phyloP scores from a whole-genome alignment of 768 basidiomycete species.

The Lactifluus rugatus region DNA sequence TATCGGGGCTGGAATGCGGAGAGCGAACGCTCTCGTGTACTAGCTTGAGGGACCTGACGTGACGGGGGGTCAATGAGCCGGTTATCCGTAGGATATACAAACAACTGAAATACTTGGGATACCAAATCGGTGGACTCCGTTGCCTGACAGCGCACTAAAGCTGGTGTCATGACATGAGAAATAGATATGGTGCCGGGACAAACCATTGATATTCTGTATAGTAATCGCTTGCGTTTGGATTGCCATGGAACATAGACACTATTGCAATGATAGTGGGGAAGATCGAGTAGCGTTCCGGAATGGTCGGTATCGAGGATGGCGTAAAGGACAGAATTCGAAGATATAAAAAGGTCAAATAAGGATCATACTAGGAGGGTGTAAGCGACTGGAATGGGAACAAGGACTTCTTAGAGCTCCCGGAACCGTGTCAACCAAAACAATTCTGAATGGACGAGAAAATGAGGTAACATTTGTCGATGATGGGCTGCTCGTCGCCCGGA shows the following conservation, averaged over 20 bases:
- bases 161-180: background rate
- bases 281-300: constrained; percentile 23
- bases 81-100: background rate
- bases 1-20: constrained; percentile 6
- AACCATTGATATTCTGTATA: constrained; percentile 15
- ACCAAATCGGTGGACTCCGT: background rate
- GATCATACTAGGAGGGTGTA: constrained; percentile 13
- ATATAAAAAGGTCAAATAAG: background rate
- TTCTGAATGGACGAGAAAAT: background rate
- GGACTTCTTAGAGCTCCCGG: constrained; percentile 2
- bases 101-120: background rate
- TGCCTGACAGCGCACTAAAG: constrained; percentile 13
- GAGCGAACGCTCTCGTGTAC: background rate
- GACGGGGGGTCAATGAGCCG: background rate
- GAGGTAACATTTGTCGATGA: constrained; percentile 21
- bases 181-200: background rate
- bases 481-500: constrained; percentile 13
- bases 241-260: constrained; percentile 22
- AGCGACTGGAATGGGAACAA: constrained; percentile 20
- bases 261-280: constrained; percentile 23
- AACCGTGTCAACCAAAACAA: background rate
- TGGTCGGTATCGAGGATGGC: constrained; percentile 24
- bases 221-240: constrained; percentile 20
- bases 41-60: background rate
- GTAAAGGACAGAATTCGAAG: background rate